Evolutionary conservation across 352 stramenopile genomes (phyloP).

Genomic region (Paralagenidium karlingii): DNA sequence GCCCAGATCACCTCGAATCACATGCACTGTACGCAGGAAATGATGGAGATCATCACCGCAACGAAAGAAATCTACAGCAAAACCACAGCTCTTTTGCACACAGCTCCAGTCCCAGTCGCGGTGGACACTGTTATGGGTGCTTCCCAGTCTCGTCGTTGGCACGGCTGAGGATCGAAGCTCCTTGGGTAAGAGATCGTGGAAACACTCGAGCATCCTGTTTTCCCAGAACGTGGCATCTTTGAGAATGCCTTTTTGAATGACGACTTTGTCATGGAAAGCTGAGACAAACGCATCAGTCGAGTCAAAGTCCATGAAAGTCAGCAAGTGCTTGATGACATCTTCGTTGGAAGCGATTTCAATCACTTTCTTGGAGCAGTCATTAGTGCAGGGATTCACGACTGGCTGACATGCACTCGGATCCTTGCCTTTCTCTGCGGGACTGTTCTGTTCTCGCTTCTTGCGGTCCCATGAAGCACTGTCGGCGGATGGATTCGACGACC

Average conservation of each 20-base stretch:
- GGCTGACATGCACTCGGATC: too few species aligned
- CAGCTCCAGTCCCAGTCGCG: slow-evolving; percentile 9
- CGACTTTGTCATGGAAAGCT: slow-evolving; percentile 7
- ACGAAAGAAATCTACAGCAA: slow-evolving; percentile 8
- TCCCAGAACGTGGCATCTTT: slow-evolving; percentile 8
- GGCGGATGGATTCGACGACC: too few species aligned
- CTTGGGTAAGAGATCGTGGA: slow-evolving; percentile 1
- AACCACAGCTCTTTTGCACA: slow-evolving; percentile 1
- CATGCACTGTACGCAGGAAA: slow-evolving; percentile 7
- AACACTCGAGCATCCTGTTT: slow-evolving; percentile 7
- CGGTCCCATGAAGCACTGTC: too few species aligned
- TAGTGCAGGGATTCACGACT: too few species aligned
- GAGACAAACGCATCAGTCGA: slow-evolving; percentile 7
- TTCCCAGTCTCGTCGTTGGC: slow-evolving; percentile 3
- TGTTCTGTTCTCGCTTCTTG: too few species aligned
- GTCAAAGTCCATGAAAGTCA: slow-evolving; percentile 5
- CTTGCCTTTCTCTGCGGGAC: too few species aligned
- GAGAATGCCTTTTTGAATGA: slow-evolving; percentile 4
- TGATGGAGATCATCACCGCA: slow-evolving; percentile 9
- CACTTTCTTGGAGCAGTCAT: too few species aligned
- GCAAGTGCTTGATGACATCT: slow-evolving; percentile 5
- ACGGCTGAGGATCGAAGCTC: slow-evolving; percentile 7
- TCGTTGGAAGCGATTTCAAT: too few species aligned
- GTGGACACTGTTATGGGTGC: too few species aligned
- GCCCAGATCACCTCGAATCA: slow-evolving; percentile 12